Evolutionary conservation across 2,329 filamentous ascomycete genomes (phyloP).

Genomic region (Fusarium sp.): DNA sequence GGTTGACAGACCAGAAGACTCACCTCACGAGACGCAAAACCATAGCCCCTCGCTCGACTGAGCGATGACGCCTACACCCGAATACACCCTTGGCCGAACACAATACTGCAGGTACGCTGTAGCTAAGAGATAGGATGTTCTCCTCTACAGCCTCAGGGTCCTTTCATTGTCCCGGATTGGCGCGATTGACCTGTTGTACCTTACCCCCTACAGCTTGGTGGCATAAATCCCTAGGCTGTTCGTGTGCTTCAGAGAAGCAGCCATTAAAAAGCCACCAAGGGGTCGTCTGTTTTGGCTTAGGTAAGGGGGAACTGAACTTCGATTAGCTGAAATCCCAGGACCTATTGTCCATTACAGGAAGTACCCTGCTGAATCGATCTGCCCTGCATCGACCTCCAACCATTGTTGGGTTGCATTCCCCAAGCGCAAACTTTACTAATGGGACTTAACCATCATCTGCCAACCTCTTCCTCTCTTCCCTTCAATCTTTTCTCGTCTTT

Average conservation of each 20-base stretch:
- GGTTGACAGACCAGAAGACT: too few species aligned
- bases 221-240: slow-evolving; percentile 37
- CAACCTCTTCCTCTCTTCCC: slow-evolving; percentile 14
- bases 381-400: slow-evolving; percentile 41
- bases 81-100: slow-evolving; percentile 8
- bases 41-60: not conserved
- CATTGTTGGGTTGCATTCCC: slow-evolving; percentile 30
- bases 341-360: not conserved
- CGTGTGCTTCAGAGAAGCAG: slow-evolving; percentile 20
- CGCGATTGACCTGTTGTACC: slow-evolving; percentile 35
- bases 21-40: not conserved
- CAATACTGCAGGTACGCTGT: slow-evolving; percentile 37
- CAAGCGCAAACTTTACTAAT: slow-evolving; percentile 9
- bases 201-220: slow-evolving; percentile 35
- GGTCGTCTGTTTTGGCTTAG: slow-evolving; percentile 12
- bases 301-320: slow-evolving; percentile 6
- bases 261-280: slow-evolving; percentile 33
- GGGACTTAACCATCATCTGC: slow-evolving; percentile 8
- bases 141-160: slow-evolving; percentile 20
- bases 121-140: slow-evolving; percentile 20
- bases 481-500: not conserved
- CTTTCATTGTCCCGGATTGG: slow-evolving; percentile 23
- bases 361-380: slow-evolving; percentile 39
- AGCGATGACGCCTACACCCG: not conserved
- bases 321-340: slow-evolving; percentile 18